Percentiles rank a stretch among this genome's conserved stretches.
These are phyloP conservation scores for Aspergillus neotritici DNA, from an alignment of 2,329 filamentous ascomycete genomes.

Conservation along the genomic window DNA sequence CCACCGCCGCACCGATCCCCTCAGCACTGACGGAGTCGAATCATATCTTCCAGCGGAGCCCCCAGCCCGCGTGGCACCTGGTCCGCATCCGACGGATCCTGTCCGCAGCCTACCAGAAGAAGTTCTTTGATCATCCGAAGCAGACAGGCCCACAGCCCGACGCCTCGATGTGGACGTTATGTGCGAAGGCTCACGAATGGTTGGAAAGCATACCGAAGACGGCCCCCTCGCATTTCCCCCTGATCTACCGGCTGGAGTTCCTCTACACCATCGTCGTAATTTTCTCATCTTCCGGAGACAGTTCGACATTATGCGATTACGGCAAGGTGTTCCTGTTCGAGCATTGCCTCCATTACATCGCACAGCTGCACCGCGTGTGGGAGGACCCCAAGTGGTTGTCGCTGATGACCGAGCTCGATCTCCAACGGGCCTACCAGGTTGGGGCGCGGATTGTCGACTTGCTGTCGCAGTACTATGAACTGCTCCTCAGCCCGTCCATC, in stretches of 20 bases:
- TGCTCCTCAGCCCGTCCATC: conserved; percentile 30
- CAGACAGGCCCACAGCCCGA: conserved; percentile 60
- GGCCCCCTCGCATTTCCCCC: conserved; percentile 60
- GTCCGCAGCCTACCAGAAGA: conserved; percentile 81
- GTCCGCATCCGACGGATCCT: conserved; percentile 81
- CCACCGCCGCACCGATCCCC: conserved; percentile 43
- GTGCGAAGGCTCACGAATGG: conserved; percentile 66
- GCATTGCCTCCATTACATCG: conserved; percentile 74
- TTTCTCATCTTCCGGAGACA: conserved; percentile 70
- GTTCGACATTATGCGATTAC: conserved; percentile 66
- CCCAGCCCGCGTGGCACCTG: conserved; percentile 68
- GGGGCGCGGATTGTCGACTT: conserved; percentile 54
- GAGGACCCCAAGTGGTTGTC: conserved; percentile 55
- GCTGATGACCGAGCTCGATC: conserved; percentile 82
- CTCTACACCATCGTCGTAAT: conserved; percentile 90
- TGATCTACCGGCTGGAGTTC: conserved; percentile 80
- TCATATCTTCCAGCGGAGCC: conserved; percentile 49
- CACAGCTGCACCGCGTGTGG: conserved; percentile 64
- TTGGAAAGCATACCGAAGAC: conserved; percentile 65
- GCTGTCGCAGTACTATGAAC: conserved; percentile 49
- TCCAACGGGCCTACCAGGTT: conserved; percentile 72
- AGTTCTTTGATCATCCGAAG: conserved; percentile 71
- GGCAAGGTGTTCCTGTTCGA: conserved; percentile 79
- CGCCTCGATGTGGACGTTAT: conserved; percentile 35
- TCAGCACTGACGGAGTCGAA: conserved; percentile 40